phyloP scores from a whole-genome alignment of 2,329 filamentous ascomycete species.

The Pezicula carpinea region DNA sequence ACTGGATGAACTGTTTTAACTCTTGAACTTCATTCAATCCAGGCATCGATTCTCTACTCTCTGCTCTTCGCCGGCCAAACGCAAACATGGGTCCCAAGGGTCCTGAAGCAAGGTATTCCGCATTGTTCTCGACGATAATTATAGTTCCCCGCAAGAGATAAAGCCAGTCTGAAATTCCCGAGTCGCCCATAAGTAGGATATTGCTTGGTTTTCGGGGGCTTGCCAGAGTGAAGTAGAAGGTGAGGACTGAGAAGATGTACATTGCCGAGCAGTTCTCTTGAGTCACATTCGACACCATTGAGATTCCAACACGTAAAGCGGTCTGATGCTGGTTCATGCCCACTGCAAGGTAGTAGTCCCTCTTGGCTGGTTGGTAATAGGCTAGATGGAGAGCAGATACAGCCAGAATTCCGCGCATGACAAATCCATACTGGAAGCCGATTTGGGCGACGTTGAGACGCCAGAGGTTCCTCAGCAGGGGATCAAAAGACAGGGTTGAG shows the following conservation, averaged over 20 bases:
- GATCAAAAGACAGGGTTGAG: slow-evolving; percentile 39
- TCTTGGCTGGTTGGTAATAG: slow-evolving; percentile 29
- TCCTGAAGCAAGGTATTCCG: slow-evolving; percentile 11
- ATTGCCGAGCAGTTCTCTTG: slow-evolving; percentile 26
- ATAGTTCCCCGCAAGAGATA: slow-evolving; percentile 28
- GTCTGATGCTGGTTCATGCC: slow-evolving; percentile 29
- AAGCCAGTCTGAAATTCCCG: slow-evolving; percentile 29
- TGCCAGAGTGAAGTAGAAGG: slow-evolving; percentile 29
- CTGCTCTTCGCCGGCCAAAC: slow-evolving; percentile 11
- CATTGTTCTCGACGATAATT: slow-evolving; percentile 22
- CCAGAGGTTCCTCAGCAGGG: slow-evolving; percentile 40
- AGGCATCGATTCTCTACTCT: slow-evolving; percentile 6
- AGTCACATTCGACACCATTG: slow-evolving; percentile 25
- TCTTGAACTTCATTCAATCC: slow-evolving; percentile 13
- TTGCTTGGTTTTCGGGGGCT: slow-evolving; percentile 26
- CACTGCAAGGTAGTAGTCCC: slow-evolving; percentile 31
- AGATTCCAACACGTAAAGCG: slow-evolving; percentile 17
- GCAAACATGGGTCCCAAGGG: slow-evolving; percentile 19
- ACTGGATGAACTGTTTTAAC: slow-evolving; percentile 15
- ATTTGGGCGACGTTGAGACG: slow-evolving; percentile 42
- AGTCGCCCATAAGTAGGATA: slow-evolving; percentile 27
- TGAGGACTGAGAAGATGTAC: slow-evolving; percentile 32
- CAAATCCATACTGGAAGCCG: slow-evolving; percentile 40
- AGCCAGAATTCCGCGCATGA: slow-evolving; percentile 44
- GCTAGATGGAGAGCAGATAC: slow-evolving; percentile 37